Base-by-base conservation (phyloP, 768 basidiomycete species). In the Phylloporus sp. region DNA sequence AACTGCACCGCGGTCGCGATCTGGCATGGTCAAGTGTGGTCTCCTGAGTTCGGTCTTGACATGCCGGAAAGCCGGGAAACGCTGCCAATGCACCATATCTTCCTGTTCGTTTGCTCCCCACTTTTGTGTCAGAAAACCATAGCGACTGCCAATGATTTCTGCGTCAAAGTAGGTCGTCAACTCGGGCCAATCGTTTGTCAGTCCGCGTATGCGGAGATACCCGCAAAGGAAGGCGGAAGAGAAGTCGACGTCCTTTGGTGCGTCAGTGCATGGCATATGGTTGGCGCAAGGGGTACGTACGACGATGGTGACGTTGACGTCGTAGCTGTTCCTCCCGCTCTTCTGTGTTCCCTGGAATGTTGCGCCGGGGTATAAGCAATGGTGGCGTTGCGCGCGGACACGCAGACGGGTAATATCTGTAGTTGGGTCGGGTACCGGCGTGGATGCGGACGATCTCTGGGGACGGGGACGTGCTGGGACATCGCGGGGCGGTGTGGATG, bases 111-210 rank as follows among this genome's bases (percentile, higher is more conserved):
- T 85, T 5, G 95, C 93, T 3, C 92, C 92, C 86, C 88, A 93
- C 49, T 86, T 83, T 57, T 81, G 76, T 5, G 95, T 98, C 58
- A 92, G 66, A 66, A 98, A 97, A 9, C 94, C 95, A 63, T 92
- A 83, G 18, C 88, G 81, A 49, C 76, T 81, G 15, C 93, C 93
- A 54, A 97, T 94, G 52, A 97, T 91, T 66, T 97, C 91, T 38
- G 93, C 94, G 60, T 93, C 90, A 66, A 97, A 97, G 61, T 92
- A 96, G 3, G 94, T 97, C 6, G 93, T 96, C 33, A 97, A 78
- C 65, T 94, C 89, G 14, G 94, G 94, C 80, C 90, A 93, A 59
- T 95, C 88, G 55, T 94, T 83, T 32, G 94, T 97, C 41, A 97
- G 71, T 23, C 91, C 90, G 15, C 86, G 84, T 63, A 98, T 98